Percentiles rank a stretch among this genome's conserved stretches.
Evolutionary conservation across 345 rosid species (phyloP).

Genomic region (Clarkia xantiana): DNA sequence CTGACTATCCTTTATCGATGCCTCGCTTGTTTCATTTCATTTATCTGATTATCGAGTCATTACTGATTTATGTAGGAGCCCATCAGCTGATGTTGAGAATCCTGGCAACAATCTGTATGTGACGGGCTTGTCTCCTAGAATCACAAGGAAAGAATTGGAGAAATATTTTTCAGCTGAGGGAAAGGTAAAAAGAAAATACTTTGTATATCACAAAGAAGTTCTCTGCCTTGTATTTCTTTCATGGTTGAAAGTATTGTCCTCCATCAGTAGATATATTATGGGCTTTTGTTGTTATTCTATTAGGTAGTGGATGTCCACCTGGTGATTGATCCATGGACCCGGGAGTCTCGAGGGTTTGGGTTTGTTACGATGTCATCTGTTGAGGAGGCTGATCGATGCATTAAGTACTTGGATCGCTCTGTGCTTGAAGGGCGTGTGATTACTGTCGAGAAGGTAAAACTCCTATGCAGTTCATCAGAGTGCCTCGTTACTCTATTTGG

Average conservation of each 20-base stretch:
- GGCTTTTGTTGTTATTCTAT: not conserved
- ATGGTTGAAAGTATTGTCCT: not conserved
- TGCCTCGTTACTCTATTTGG: not conserved
- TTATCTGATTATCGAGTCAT: too few relatives aligned
- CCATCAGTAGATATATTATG: not conserved
- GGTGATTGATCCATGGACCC: slow-evolving; percentile 88
- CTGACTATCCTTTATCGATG: too few relatives aligned
- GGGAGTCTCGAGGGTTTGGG: slow-evolving; percentile 92
- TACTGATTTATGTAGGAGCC: slow-evolving; percentile 23
- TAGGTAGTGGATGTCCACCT: slow-evolving; percentile 83
- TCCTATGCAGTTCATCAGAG: not conserved
- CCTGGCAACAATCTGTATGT: slow-evolving; percentile 93
- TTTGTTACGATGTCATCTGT: slow-evolving; percentile 64
- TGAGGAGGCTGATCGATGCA: slow-evolving; percentile 63
- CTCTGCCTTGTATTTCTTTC: not conserved
- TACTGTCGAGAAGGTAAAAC: slow-evolving; percentile 71
- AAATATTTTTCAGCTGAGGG: slow-evolving; percentile 65
- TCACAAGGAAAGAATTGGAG: slow-evolving; percentile 65
- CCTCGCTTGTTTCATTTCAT: too few relatives aligned
- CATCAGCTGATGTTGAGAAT: slow-evolving; percentile 52
- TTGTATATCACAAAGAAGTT: too few relatives aligned
- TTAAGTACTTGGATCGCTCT: slow-evolving; percentile 60
- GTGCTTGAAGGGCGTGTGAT: slow-evolving; percentile 73
- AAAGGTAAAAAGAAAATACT: too few relatives aligned
- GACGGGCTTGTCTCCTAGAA: slow-evolving; percentile 71